These are phyloP conservation scores for Yarrowia deformans DNA, from an alignment of 805 yeast species.

Conservation along the genomic window DNA sequence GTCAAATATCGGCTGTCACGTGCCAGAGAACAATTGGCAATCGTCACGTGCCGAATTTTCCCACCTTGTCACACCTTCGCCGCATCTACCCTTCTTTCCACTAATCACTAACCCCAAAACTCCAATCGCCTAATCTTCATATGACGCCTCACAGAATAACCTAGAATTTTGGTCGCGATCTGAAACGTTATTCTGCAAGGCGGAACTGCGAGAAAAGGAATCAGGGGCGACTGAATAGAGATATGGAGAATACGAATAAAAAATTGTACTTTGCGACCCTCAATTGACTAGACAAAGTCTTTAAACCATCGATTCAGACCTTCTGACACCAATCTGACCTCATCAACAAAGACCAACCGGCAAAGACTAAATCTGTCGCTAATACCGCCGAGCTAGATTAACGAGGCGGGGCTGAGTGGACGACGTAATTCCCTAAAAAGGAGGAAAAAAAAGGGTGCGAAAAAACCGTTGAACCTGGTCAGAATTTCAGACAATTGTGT, in stretches of 20 bases:
- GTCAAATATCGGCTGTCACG: too few species aligned
- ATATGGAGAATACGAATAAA: neutral
- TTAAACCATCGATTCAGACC: neutral
- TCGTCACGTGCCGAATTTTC: too few species aligned
- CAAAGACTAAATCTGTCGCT: neutral
- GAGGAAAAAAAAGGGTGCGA: too few species aligned
- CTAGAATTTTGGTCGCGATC: neutral
- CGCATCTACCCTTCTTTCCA: too few species aligned
- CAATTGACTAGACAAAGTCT: neutral
- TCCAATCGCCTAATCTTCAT: slow-evolving; percentile 9
- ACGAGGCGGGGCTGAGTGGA: slow-evolving; percentile 21
- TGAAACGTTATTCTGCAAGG: neutral
- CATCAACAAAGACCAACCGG: neutral
- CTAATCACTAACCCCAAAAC: neutral
- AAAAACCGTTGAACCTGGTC: too few species aligned
- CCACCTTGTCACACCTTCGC: too few species aligned
- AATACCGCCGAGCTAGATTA: neutral
- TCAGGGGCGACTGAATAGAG: neutral
- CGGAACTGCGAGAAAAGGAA: slow-evolving; percentile 3
- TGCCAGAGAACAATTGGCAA: too few species aligned
- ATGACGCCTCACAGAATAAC: slow-evolving; percentile 22
- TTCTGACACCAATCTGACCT: neutral
- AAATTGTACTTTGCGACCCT: too few species aligned
- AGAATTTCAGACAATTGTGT: too few species aligned
- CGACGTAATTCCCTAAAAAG: slow-evolving; percentile 2